Conservation (phyloP, 164 flowering plant genomes). For the Vitis amurensis region DNA sequence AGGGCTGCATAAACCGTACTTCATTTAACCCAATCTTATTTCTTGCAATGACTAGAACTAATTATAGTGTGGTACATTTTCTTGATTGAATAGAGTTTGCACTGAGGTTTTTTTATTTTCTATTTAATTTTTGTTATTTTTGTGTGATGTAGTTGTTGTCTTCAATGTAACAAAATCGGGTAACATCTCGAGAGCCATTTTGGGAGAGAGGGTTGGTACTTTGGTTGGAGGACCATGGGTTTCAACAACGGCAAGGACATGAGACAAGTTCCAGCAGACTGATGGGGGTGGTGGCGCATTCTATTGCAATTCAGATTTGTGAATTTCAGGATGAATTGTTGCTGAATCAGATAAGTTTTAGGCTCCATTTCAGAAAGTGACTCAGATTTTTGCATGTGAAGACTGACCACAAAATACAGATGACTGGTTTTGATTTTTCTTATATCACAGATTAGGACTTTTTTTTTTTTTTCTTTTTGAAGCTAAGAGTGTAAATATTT, state of each 20-base stretch:
- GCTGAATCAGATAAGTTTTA: background rate
- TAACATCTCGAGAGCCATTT: conserved; percentile 80
- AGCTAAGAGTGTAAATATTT: too few relatives aligned
- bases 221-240: conserved; percentile 68
- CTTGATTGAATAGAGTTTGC: background rate
- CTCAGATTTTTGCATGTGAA: too few relatives aligned
- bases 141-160: conserved; percentile 76
- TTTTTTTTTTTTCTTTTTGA: too few relatives aligned
- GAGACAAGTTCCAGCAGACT: conserved; percentile 1
- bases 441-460: too few relatives aligned
- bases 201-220: conserved; percentile 93
- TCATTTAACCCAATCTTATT: too few relatives aligned
- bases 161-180: conserved; percentile 83
- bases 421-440: too few relatives aligned
- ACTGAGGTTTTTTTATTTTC: background rate
- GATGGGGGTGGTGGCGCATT: too few relatives aligned
- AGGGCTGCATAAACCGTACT: conserved; percentile 7
- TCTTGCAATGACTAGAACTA: too few relatives aligned
- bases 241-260: conserved; percentile 31
- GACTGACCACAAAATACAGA: too few relatives aligned
- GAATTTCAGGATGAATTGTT: background rate
- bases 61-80: background rate
- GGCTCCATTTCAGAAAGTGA: too few relatives aligned
- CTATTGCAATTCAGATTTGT: background rate
- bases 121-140: background rate